Conservation (phyloP, 2,329 filamentous ascomycete genomes). For the Colletotrichum sp. region DNA sequence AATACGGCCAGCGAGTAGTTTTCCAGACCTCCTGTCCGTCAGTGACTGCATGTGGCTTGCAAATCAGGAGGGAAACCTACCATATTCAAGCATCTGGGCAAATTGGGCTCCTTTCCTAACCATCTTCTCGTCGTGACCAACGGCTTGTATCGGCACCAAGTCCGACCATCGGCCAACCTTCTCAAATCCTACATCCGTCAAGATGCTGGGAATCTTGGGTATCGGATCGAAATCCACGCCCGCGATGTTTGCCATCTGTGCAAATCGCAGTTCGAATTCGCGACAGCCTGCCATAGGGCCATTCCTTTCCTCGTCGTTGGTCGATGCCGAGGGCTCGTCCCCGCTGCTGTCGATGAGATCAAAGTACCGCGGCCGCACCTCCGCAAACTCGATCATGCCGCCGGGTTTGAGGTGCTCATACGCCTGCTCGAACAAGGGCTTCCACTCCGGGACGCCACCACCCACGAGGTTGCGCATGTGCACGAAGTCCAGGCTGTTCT, state of each 20-base stretch:
- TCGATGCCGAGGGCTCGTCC: constrained; percentile 25
- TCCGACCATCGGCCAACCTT: constrained; percentile 42
- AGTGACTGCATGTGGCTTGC: constrained; percentile 1
- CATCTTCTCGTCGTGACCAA: constrained; percentile 43
- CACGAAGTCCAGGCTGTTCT: constrained; percentile 41
- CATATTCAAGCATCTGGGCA: constrained; percentile 38
- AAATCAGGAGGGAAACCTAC: constrained; percentile 27
- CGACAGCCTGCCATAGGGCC: constrained; percentile 27
- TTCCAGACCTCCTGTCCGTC: constrained; percentile 22
- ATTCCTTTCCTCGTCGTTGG: constrained; percentile 17
- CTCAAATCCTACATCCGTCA: constrained; percentile 43
- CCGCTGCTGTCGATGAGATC: constrained; percentile 38
- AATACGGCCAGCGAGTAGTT: constrained; percentile 37
- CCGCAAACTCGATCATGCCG: constrained; percentile 48
- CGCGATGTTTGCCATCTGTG: constrained; percentile 27
- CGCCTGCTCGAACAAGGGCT: constrained; percentile 35
- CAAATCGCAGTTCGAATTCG: constrained; percentile 37
- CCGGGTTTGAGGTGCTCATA: constrained; percentile 46
- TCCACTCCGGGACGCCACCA: constrained; percentile 49
- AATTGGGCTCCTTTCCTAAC: constrained; percentile 39
- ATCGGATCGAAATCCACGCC: constrained; percentile 45
- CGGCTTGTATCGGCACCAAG: constrained; percentile 43
- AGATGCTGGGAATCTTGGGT: constrained; percentile 34
- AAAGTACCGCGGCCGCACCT: constrained; percentile 43
- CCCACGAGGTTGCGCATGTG: constrained; percentile 47